phyloP scores from a whole-genome alignment of 257 asterid genomes.

The Plantago ovata region DNA sequence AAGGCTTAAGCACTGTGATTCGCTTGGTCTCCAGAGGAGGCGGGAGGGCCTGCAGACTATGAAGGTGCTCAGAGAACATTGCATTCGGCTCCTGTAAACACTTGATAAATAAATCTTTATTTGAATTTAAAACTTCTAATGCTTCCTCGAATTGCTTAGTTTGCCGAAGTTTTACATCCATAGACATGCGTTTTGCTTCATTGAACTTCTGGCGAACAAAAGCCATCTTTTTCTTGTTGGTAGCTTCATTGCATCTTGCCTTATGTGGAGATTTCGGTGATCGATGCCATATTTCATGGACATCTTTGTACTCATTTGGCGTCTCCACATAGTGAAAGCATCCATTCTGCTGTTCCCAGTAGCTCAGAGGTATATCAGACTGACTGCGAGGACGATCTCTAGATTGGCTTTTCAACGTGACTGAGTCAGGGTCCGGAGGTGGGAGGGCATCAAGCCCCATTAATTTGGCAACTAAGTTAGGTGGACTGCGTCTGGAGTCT shows the following conservation, averaged over 20 bases:
- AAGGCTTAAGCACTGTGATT: constrained; percentile 90
- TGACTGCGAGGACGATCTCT: constrained; percentile 55
- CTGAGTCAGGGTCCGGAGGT: constrained; percentile 48
- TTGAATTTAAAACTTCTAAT: constrained; percentile 79
- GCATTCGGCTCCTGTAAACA: constrained; percentile 89
- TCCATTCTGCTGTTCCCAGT: constrained; percentile 67
- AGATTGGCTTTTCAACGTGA: constrained; percentile 38
- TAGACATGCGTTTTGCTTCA: constrained; percentile 85
- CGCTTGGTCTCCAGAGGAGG: constrained; percentile 74
- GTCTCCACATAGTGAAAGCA: constrained; percentile 45
- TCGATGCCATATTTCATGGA: constrained; percentile 59
- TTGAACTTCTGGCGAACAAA: constrained; percentile 84
- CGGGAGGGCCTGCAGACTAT: constrained; percentile 49
- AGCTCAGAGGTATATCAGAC: constrained; percentile 55
- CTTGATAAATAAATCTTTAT: constrained; percentile 80
- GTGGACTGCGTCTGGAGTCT: constrained; percentile 48
- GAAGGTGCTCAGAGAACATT: constrained; percentile 54
- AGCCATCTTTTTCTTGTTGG: constrained; percentile 59
- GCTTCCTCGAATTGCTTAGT: constrained; percentile 88
- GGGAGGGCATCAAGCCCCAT: constrained; percentile 99
- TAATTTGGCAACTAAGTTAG: constrained; percentile 87
- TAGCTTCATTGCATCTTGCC: constrained; percentile 38
- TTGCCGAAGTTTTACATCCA: constrained; percentile 74
- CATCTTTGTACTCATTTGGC: constrained; percentile 57
- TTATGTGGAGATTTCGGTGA: constrained; percentile 50